Evolutionary conservation across 2,329 filamentous ascomycete genomes (phyloP).

Genomic region (Colletotrichum kahawae): DNA sequence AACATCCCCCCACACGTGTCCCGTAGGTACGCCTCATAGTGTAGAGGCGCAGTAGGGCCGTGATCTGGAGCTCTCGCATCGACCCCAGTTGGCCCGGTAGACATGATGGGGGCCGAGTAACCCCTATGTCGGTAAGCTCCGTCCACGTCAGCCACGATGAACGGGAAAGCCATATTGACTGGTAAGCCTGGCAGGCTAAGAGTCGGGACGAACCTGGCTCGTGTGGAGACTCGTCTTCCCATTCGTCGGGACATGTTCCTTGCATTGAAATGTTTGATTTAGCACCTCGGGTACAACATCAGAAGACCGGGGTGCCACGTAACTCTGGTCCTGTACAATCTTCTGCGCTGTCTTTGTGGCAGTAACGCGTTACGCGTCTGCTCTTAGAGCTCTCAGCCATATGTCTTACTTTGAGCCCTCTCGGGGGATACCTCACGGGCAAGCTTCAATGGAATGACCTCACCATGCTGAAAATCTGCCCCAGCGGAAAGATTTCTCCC

Average conservation of each 20-base stretch:
- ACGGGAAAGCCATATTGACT: background rate
- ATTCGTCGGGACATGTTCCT: background rate
- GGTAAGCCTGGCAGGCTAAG: background rate
- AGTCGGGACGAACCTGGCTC: background rate
- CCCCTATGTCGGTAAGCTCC: background rate
- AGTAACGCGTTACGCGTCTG: background rate
- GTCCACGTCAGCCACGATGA: background rate
- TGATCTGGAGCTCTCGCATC: background rate
- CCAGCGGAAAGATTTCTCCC: background rate
- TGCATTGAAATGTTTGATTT: background rate
- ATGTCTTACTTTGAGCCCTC: background rate
- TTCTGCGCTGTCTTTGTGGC: background rate
- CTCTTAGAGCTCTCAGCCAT: background rate
- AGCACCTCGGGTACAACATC: background rate
- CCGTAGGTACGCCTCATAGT: conserved; percentile 5
- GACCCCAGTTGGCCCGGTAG: background rate
- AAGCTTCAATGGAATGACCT: background rate
- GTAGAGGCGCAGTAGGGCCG: background rate
- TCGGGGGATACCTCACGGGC: background rate
- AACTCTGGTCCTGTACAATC: background rate
- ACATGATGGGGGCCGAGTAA: background rate
- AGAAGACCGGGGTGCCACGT: background rate
- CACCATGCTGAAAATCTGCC: background rate
- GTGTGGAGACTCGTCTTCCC: background rate
- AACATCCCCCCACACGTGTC: background rate